phyloP scores from a whole-genome alignment of 2,329 filamentous ascomycete species.

The Sclerotinia glacialis region DNA sequence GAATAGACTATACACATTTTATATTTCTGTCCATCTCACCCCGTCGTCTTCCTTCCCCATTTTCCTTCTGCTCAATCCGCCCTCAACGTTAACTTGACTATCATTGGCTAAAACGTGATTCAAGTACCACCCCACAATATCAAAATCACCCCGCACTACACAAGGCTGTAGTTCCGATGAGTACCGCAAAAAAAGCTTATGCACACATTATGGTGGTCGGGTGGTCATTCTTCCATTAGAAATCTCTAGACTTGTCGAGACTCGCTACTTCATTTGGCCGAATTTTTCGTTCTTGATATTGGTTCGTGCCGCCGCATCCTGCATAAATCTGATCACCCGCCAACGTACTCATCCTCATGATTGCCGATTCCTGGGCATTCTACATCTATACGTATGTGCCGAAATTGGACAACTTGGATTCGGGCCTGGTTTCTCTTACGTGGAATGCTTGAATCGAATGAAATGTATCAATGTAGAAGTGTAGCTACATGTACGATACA shows the following conservation, averaged over 20 bases:
- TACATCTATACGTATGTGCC: neutral
- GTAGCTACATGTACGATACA: constrained; percentile 3
- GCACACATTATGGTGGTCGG: neutral
- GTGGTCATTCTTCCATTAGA: neutral
- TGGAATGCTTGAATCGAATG: constrained; percentile 9
- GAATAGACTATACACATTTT: neutral
- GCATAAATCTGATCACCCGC: constrained; percentile 14
- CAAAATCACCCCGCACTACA: neutral
- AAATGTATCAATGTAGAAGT: neutral
- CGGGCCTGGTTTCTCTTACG: neutral
- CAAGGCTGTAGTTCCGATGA: constrained; percentile 3
- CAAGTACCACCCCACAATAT: constrained; percentile 7
- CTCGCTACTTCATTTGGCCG: neutral
- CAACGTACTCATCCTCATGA: neutral
- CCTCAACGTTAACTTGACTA: neutral
- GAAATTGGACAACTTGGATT: neutral
- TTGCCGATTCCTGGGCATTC: neutral
- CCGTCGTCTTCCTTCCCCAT: too few relatives aligned
- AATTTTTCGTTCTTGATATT: neutral
- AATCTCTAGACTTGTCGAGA: neutral
- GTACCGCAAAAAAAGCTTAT: neutral
- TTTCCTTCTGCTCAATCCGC: neutral
- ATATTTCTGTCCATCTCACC: neutral
- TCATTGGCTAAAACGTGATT: neutral
- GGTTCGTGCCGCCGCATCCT: neutral